These are phyloP conservation scores for Raphidocelis subcapitata DNA, from an alignment of 139 green algal species.

Conservation along the genomic window DNA sequence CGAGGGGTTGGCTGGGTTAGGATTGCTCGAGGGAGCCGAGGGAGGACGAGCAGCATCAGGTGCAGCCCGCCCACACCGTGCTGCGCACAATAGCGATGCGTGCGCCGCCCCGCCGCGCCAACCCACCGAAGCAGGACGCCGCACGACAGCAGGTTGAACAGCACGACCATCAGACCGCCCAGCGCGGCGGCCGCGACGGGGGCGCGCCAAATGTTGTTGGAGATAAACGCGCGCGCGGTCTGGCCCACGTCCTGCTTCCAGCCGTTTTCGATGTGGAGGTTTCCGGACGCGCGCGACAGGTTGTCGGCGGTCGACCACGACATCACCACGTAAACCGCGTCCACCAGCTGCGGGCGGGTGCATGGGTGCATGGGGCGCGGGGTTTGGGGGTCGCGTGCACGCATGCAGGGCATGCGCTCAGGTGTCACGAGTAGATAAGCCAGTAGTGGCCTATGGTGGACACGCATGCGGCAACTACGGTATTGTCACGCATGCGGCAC, in stretches of 20 bases:
- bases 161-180: slow-evolving; percentile 27
- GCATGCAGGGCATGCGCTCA: too few species aligned
- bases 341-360: slow-evolving; percentile 13
- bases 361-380: too few species aligned
- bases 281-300: slow-evolving; percentile 22
- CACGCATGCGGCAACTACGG: too few species aligned
- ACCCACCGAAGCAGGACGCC: slow-evolving; percentile 18
- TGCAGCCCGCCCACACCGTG: too few species aligned
- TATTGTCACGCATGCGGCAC: too few species aligned
- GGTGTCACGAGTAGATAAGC: too few species aligned
- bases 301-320: slow-evolving; percentile 25
- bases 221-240: slow-evolving; percentile 16
- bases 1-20: too few species aligned
- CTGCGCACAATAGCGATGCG: too few species aligned
- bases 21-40: too few species aligned
- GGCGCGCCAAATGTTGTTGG: slow-evolving; percentile 31
- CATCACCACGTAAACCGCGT: slow-evolving; percentile 31
- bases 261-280: slow-evolving; percentile 13
- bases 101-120: neutral
- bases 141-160: slow-evolving; percentile 31
- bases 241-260: slow-evolving; percentile 20
- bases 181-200: slow-evolving; percentile 24
- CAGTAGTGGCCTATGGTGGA: too few species aligned
- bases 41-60: too few species aligned
- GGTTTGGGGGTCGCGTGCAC: too few species aligned